These are phyloP conservation scores for Cucurbitaria berberidis DNA, from an alignment of 2,329 filamentous ascomycete species.

Conservation along the genomic window DNA sequence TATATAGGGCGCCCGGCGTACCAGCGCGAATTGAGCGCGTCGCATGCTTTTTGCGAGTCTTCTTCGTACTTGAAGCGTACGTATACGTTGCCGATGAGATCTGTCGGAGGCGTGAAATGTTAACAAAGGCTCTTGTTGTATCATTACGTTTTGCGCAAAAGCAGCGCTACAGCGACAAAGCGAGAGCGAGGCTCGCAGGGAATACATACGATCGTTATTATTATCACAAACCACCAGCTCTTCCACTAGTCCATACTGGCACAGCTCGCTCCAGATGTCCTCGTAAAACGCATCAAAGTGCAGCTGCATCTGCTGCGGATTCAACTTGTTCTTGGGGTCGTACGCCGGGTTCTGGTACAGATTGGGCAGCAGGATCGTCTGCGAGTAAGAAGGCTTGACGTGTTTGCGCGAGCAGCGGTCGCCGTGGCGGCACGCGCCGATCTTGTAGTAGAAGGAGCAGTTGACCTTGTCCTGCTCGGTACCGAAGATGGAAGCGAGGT, in stretches of 20 bases:
- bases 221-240: conserved; percentile 99
- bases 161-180: too few relatives aligned
- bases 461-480: conserved; percentile 99
- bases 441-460: conserved; percentile 99
- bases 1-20: conserved; percentile 97
- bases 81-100: conserved; percentile 98
- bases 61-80: conserved; percentile 99
- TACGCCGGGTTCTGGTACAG: conserved; percentile 99
- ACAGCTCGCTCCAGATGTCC: conserved; percentile 99
- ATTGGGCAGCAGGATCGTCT: conserved; percentile 97
- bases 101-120: conserved; percentile 56
- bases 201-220: conserved; percentile 86
- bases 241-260: conserved; percentile 94
- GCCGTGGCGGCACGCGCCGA: conserved; percentile 96
- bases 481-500: conserved; percentile 98
- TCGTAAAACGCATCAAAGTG: conserved; percentile 99
- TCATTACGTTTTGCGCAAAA: too few relatives aligned
- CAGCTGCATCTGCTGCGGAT: conserved; percentile 92
- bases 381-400: conserved; percentile 97
- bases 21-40: conserved; percentile 92
- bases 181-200: too few relatives aligned
- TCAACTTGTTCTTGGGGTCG: conserved; percentile 97
- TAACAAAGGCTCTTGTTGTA: too few relatives aligned
- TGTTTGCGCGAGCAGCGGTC: conserved; percentile 98
- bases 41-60: conserved; percentile 89